Evolutionary conservation across 176 grass and related monocot genomes (phyloP), one percentile per base, ranked within the genome.

Genomic region (Lolium rigidum): DNA sequence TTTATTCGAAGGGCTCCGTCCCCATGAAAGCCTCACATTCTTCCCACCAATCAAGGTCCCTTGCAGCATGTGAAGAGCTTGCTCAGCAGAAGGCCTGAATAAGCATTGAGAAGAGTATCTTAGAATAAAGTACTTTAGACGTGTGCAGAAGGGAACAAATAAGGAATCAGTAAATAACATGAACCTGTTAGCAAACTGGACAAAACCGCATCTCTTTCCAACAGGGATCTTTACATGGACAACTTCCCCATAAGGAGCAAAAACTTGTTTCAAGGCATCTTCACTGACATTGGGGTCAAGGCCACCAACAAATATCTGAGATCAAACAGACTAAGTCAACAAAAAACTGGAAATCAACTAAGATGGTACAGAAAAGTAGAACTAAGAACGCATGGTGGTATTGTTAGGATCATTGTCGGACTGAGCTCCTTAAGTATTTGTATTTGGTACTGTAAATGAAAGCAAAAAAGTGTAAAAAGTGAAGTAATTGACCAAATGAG

Each of bases 191-290:
- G 75, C 90, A 59, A 91, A 99, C 73, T 99, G 97, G 81, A 99
- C 97, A 86, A 99, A 99, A 48, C 94, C 97, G 72, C 97, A 99
- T 83, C 92, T 90, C 85, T 99, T 99, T 62, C 97, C 97, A 80
- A 86, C 80, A 64, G 97, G 97, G 59, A 99, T 99, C 79, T 99
- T 99, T 64, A 99, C 94, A 92, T 95, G 92, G 60, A 99, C 82
- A 1, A 96, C 85, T 87, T 99, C 97, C 7, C 94, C 97, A 88
- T 93, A 99, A 14, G 88, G 74, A 80, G 81, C n/a, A n/a, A n/a
- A n/a, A n/a, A n/a, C n/a, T n/a, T n/a, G n/a, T n/a, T n/a, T n/a
- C n/a, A n/a, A n/a, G 44, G 82, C 76, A 75, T 99, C 97, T 84
- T 99, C 97, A 84, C 87, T 94, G 47, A 94, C 86, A 37, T 94